These are phyloP conservation scores for Sugiyamaella marilandica DNA, from an alignment of 805 yeast genomes.

Conservation along the genomic window DNA sequence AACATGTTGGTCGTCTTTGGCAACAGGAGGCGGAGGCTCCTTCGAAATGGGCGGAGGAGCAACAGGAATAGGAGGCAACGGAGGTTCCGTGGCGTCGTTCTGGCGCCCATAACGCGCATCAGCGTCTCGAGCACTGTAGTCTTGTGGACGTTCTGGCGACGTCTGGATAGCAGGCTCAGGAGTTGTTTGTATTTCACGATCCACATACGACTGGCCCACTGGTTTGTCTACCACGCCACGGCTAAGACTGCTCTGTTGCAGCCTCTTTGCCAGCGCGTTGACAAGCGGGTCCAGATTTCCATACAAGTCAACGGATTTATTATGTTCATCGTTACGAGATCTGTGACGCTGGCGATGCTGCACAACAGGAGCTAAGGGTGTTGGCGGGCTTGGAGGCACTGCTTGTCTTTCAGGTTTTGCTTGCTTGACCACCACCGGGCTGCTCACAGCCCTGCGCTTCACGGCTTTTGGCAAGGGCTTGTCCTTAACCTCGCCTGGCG, in stretches of 20 bases:
- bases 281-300: conserved; percentile 12
- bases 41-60: background rate
- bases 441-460: conserved; percentile 7
- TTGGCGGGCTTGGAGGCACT: conserved; percentile 5
- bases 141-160: background rate
- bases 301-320: background rate
- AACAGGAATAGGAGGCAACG: background rate
- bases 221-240: background rate
- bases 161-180: conserved; percentile 5
- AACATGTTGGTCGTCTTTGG: background rate
- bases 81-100: background rate
- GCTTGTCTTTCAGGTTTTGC: background rate
- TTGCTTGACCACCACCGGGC: conserved; percentile 8
- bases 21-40: conserved; percentile 3
- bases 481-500: conserved; percentile 6
- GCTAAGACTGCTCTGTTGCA: conserved; percentile 5
- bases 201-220: conserved; percentile 4
- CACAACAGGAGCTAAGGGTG: conserved; percentile 7
- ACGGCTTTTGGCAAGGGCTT: conserved; percentile 10
- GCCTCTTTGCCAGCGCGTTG: conserved; percentile 15
- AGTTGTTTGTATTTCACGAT: conserved; percentile 9
- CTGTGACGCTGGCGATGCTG: background rate
- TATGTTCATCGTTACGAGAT: background rate
- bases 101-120: background rate
- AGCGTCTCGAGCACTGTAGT: too few relatives aligned